Conservation (phyloP, 164 flowering plant genomes). For the Vitis rotundifolia region DNA sequence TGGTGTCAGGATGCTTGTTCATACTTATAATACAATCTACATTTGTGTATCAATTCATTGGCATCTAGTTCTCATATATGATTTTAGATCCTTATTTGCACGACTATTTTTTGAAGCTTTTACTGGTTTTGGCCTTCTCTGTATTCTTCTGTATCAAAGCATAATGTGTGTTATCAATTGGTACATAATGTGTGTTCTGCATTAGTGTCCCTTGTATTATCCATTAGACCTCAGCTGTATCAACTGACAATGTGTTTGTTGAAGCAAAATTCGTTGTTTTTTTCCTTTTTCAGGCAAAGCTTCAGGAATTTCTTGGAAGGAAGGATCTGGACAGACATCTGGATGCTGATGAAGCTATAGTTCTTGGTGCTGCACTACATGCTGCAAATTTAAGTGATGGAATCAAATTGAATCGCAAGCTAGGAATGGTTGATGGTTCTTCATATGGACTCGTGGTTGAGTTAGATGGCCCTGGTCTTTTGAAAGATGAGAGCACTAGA, state of each 20-base stretch:
- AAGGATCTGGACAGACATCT: conserved; percentile 87
- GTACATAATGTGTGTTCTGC: too few species aligned
- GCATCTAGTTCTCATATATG: too few species aligned
- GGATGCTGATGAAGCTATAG: conserved; percentile 98
- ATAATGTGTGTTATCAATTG: too few species aligned
- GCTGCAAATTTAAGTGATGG: conserved; percentile 99
- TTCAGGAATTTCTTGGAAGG: conserved; percentile 91
- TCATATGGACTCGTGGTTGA: conserved; percentile 80
- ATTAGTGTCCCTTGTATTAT: background rate
- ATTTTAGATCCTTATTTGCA: too few species aligned
- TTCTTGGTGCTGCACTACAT: conserved; percentile 91
- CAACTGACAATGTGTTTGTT: background rate
- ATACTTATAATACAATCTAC: too few species aligned
- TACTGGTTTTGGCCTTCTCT: too few species aligned
- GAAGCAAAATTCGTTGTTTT: background rate
- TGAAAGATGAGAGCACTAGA: conserved; percentile 62
- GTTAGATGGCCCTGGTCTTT: conserved; percentile 68
- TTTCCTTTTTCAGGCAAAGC: conserved; percentile 60
- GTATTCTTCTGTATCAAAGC: too few species aligned
- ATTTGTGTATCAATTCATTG: too few species aligned
- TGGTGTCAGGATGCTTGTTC: too few species aligned
- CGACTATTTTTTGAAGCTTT: too few species aligned
- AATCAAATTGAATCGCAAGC: conserved; percentile 89
- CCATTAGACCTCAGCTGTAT: background rate
- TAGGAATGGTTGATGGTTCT: conserved; percentile 97